phyloP scores from a whole-genome alignment of 208 protist genomes.

The Phytomonas francai region DNA sequence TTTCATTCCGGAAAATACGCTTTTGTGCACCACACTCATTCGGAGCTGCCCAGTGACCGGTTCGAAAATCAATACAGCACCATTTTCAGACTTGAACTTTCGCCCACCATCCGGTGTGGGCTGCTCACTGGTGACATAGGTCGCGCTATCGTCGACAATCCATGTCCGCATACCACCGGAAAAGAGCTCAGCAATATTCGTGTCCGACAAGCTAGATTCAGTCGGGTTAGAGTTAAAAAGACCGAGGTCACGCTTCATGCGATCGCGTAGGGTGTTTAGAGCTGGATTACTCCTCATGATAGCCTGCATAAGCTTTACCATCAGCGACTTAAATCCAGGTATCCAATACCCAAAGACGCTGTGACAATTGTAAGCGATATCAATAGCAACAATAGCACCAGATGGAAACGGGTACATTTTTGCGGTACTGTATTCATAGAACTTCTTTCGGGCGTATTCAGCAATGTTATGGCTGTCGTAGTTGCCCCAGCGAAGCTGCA shows the following conservation, averaged over 20 bases:
- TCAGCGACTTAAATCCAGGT: slow-evolving; percentile 96
- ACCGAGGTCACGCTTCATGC: slow-evolving; percentile 99
- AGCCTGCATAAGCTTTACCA: slow-evolving; percentile 96
- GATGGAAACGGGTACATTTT: slow-evolving; percentile 99
- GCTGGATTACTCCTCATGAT: slow-evolving; percentile 99
- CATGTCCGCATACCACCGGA: slow-evolving; percentile 98
- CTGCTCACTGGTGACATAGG: slow-evolving; percentile 99
- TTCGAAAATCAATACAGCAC: slow-evolving; percentile 99
- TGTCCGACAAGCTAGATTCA: slow-evolving; percentile 97
- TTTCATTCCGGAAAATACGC: slow-evolving; percentile 99
- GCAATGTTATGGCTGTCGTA: slow-evolving; percentile 99
- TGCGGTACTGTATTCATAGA: slow-evolving; percentile 99
- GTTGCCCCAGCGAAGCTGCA: slow-evolving; percentile 99
- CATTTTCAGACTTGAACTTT: slow-evolving; percentile 96
- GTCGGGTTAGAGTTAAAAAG: slow-evolving; percentile 99
- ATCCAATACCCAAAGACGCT: slow-evolving; percentile 99
- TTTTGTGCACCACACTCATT: slow-evolving; percentile 99
- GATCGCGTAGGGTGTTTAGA: slow-evolving; percentile 98
- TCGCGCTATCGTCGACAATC: slow-evolving; percentile 99
- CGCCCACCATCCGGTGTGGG: slow-evolving; percentile 99
- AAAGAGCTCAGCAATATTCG: slow-evolving; percentile 99
- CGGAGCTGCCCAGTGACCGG: slow-evolving; percentile 99
- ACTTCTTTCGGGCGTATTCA: slow-evolving; percentile 98
- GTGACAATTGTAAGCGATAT: slow-evolving; percentile 99
- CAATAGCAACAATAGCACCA: slow-evolving; percentile 98